Evolutionary conservation across 345 rosid species (phyloP).

Genomic region (Garcia nutans): DNA sequence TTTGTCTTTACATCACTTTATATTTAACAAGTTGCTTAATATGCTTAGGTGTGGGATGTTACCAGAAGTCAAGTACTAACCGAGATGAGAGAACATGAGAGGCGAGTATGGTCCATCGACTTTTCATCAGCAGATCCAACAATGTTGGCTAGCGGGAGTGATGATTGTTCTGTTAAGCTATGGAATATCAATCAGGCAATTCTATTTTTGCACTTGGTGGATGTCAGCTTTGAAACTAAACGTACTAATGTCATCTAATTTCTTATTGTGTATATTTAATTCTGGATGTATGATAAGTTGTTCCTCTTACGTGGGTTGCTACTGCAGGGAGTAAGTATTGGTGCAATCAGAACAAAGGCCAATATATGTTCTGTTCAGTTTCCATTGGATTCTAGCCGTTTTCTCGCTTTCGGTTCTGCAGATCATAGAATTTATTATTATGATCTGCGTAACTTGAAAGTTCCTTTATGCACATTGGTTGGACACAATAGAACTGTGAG

Average conservation of each 20-base stretch:
- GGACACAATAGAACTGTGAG: constrained; percentile 94
- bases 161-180: constrained; percentile 91
- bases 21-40: constrained; percentile 17
- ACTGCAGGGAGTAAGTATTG: constrained; percentile 81
- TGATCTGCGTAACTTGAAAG: constrained; percentile 78
- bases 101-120: constrained; percentile 93
- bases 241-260: constrained; percentile 52
- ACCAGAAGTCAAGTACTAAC: constrained; percentile 73
- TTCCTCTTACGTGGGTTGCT: constrained; percentile 40
- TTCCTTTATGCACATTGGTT: constrained; percentile 75
- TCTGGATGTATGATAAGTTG: constrained; percentile 46
- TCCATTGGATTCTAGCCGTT: constrained; percentile 72
- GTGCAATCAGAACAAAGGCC: constrained; percentile 87
- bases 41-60: constrained; percentile 84
- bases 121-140: constrained; percentile 91
- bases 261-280: constrained; percentile 23
- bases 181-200: constrained; percentile 99
- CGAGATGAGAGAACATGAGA: constrained; percentile 89
- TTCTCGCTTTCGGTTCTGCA: constrained; percentile 94
- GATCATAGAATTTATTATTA: constrained; percentile 89
- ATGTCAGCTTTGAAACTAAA: constrained; percentile 87
- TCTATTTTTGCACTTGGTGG: constrained; percentile 73
- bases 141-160: constrained; percentile 91
- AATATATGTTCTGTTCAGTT: constrained; percentile 94
- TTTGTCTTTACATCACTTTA: neutral